Conservation (phyloP, 2,329 filamentous ascomycete species). For the Colletotrichum shisoi region DNA sequence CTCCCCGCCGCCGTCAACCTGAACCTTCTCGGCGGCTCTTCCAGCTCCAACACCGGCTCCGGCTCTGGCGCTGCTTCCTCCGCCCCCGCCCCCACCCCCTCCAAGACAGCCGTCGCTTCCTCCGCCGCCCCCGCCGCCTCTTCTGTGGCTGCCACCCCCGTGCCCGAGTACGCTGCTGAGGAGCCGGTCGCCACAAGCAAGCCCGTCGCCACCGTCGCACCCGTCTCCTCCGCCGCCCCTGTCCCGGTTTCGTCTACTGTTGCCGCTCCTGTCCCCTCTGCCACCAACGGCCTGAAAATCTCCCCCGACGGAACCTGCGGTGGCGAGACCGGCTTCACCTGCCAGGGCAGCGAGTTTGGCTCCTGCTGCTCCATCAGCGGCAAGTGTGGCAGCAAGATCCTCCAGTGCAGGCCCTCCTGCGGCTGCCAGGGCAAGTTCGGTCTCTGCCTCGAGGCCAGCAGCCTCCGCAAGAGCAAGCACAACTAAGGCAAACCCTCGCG, state of each 20-base stretch:
- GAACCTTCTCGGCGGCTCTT: constrained; percentile 28
- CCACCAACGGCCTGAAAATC: constrained; percentile 42
- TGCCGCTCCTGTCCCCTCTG: constrained; percentile 15
- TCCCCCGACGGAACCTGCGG: constrained; percentile 54
- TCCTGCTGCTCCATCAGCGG: constrained; percentile 54
- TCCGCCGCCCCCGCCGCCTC: constrained; percentile 19
- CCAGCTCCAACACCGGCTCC: constrained; percentile 10
- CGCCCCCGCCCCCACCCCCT: constrained; percentile 7
- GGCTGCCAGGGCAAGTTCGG: constrained; percentile 51
- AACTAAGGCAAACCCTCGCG: constrained; percentile 1
- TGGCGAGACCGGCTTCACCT: constrained; percentile 51
- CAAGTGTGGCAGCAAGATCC: constrained; percentile 50
- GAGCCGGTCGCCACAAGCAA: constrained; percentile 14
- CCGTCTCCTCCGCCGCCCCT: constrained; percentile 1
- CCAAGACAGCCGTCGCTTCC: constrained; percentile 12
- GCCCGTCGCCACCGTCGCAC: background rate
- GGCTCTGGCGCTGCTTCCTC: constrained; percentile 5
- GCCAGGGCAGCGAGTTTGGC: constrained; percentile 53
- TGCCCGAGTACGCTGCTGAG: constrained; percentile 14
- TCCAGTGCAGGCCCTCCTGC: constrained; percentile 47
- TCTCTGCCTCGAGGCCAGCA: constrained; percentile 43
- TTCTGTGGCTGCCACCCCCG: background rate
- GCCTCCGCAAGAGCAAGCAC: constrained; percentile 13
- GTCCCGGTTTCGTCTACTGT: constrained; percentile 6
- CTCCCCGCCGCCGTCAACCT: constrained; percentile 47